A percentile compares a stretch with the other conserved stretches of the same genome.
Evolutionary conservation across 73 alveolate genomes (phyloP).

Genomic region (Paramecium sonneborni): DNA sequence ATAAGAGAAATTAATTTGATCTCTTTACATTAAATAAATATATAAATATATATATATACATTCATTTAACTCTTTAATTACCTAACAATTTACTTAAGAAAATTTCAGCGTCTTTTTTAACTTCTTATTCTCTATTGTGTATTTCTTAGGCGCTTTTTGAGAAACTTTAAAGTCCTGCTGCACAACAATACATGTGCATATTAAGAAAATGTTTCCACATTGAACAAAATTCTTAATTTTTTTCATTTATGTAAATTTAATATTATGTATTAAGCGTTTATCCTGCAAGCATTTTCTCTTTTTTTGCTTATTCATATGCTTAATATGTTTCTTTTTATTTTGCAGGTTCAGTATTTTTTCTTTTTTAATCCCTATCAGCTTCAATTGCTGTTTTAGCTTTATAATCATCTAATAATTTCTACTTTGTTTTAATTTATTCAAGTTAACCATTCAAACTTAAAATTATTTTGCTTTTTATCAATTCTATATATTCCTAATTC

Average conservation of each 20-base stretch:
- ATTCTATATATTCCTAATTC: neutral
- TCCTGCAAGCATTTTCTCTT: neutral
- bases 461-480: neutral
- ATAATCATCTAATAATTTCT: neutral
- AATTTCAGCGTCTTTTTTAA: neutral
- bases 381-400: neutral
- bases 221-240: neutral
- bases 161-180: neutral
- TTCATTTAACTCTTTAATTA: neutral
- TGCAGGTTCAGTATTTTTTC: conserved; percentile 2
- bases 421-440: neutral
- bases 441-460: conserved; percentile 3
- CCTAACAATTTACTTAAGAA: neutral
- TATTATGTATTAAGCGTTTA: conserved; percentile 1
- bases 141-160: neutral
- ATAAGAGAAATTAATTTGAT: conserved; percentile 20
- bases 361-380: neutral
- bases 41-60: neutral
- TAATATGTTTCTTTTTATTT: neutral
- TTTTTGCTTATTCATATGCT: conserved; percentile 1
- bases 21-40: neutral
- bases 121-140: neutral
- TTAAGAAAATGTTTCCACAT: neutral
- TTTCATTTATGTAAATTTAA: conserved; percentile 7
- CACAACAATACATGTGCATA: neutral